Evolutionary conservation across 1,139 yeast genomes (phyloP).

Genomic region (Schizosaccharomyces versatilis): DNA sequence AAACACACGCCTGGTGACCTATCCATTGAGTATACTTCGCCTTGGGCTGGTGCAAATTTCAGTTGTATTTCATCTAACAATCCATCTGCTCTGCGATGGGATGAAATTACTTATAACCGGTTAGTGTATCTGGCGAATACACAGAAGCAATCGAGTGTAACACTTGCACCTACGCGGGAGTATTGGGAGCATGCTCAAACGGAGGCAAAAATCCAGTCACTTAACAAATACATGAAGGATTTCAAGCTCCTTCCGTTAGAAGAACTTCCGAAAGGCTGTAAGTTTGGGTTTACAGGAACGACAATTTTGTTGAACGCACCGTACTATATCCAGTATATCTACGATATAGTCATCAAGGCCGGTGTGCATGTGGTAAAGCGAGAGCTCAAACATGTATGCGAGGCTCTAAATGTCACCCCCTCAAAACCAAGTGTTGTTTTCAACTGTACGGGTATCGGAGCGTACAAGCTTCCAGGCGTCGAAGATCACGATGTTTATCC

Average conservation of each 20-base stretch:
- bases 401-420: constrained; percentile 22
- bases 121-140: constrained; percentile 23
- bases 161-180: constrained; percentile 20
- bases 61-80: constrained; percentile 12
- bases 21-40: constrained; percentile 47
- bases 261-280: constrained; percentile 20
- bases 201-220: background rate
- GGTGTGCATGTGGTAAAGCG: constrained; percentile 22
- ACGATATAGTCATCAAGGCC: constrained; percentile 21
- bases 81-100: constrained; percentile 16
- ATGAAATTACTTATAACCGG: constrained; percentile 24
- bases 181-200: constrained; percentile 12
- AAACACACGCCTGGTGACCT: constrained; percentile 54
- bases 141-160: constrained; percentile 29
- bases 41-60: constrained; percentile 50
- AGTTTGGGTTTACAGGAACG: constrained; percentile 24
- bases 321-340: constrained; percentile 28
- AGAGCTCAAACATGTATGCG: constrained; percentile 28
- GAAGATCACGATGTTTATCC: constrained; percentile 33
- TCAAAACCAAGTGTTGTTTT: constrained; percentile 25
- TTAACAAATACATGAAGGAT: background rate
- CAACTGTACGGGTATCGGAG: constrained; percentile 46
- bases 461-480: constrained; percentile 32
- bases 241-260: constrained; percentile 10
- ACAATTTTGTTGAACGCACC: constrained; percentile 33